Conservation (phyloP, 805 yeast genomes). For the Limtongia smithiae region DNA sequence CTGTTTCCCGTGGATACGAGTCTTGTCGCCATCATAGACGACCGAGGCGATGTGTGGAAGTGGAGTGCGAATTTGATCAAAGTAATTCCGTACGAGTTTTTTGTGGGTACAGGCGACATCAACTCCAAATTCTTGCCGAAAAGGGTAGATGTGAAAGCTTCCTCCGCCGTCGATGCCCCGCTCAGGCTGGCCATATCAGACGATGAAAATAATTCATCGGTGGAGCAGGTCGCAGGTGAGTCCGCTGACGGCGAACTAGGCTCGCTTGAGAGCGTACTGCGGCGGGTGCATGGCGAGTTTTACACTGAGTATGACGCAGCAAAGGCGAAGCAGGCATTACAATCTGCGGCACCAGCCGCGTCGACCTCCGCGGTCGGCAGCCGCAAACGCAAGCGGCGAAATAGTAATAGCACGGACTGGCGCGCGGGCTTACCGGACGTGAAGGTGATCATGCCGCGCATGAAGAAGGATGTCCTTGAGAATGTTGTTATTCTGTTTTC, state of each 20-base stretch:
- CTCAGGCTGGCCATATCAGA: no score
- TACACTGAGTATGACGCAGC: constrained; percentile 44
- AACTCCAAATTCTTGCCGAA: constrained; percentile 89
- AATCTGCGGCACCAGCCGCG: constrained; percentile 1
- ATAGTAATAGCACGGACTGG: constrained; percentile 16
- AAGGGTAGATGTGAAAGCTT: constrained; percentile 39
- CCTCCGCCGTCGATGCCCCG: background rate
- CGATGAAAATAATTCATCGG: constrained; percentile 1
- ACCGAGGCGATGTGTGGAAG: constrained; percentile 98
- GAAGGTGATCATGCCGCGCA: constrained; percentile 63
- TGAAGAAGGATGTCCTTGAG: constrained; percentile 65
- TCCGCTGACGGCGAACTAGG: constrained; percentile 80
- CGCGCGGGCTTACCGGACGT: constrained; percentile 51
- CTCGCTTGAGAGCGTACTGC: constrained; percentile 53
- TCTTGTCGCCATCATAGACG: constrained; percentile 95
- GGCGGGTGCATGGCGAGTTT: constrained; percentile 42
- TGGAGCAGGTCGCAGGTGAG: constrained; percentile 28
- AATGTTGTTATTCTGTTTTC: constrained; percentile 74
- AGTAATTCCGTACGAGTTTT: constrained; percentile 92
- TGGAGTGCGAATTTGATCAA: constrained; percentile 91
- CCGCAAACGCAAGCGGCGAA: constrained; percentile 21
- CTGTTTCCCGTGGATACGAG: constrained; percentile 94
- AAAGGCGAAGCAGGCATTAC: background rate
- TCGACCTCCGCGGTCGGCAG: constrained; percentile 15
- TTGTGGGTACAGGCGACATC: constrained; percentile 96